Conservation (phyloP, 73 alveolate species). For the Symbiodinium natans region DNA sequence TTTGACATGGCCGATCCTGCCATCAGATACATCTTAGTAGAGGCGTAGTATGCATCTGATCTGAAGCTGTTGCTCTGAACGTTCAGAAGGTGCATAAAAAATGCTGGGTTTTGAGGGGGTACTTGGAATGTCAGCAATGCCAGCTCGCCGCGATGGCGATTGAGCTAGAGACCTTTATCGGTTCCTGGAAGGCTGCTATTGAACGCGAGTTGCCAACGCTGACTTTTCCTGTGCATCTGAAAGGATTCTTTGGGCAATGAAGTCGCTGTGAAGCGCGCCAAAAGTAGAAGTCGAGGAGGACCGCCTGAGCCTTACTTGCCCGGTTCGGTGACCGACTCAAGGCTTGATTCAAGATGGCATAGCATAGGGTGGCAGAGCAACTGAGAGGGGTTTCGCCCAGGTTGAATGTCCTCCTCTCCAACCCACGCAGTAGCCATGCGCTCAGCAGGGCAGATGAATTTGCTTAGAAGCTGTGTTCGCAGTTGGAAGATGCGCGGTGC, state of each 20-base stretch:
- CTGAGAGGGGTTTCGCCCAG: background rate
- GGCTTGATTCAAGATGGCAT: too few species aligned
- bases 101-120: too few species aligned
- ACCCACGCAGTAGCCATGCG: background rate
- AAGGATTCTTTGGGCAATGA: background rate
- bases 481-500: background rate
- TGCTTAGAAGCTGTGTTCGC: too few species aligned
- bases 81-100: too few species aligned
- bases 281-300: background rate
- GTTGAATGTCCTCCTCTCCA: background rate
- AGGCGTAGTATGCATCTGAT: too few species aligned
- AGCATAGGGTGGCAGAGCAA: too few species aligned
- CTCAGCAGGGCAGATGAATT: too few species aligned
- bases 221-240: background rate
- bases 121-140: background rate
- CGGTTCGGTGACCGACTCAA: too few species aligned
- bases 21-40: too few species aligned
- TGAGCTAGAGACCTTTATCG: constrained; percentile 4
- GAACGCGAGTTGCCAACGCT: background rate
- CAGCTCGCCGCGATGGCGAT: background rate
- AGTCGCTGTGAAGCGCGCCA: background rate
- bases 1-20: too few species aligned
- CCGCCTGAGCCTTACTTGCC: background rate
- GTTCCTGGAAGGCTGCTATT: background rate
- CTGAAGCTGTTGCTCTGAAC: too few species aligned